These are phyloP conservation scores for Erigeron canadensis DNA, from an alignment of 129 eudicot species.

Conservation along the genomic window DNA sequence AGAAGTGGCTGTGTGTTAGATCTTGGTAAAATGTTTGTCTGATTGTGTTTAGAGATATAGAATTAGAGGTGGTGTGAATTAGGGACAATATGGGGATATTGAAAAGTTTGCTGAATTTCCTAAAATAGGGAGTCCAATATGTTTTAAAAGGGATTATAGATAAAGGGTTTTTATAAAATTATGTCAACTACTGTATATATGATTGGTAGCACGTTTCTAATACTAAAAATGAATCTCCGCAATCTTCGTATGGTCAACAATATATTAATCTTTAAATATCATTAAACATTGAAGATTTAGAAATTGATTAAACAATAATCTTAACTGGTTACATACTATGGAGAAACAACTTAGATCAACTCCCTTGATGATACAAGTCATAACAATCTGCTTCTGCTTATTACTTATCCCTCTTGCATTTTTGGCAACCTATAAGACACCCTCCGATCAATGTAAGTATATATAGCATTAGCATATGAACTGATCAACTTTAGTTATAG, in stretches of 20 bases:
- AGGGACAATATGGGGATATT: too few relatives aligned
- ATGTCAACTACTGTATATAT: not conserved
- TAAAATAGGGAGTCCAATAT: too few relatives aligned
- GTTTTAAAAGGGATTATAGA: too few relatives aligned
- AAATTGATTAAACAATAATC: not conserved
- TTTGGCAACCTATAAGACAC: not conserved
- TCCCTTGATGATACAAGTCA: too few relatives aligned
- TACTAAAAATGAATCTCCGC: not conserved
- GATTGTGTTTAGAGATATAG: too few relatives aligned
- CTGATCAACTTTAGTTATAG: not conserved
- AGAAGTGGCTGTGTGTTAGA: too few relatives aligned
- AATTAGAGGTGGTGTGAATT: too few relatives aligned
- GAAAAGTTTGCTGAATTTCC: too few relatives aligned
- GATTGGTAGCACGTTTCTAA: not conserved
- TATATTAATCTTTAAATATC: not conserved
- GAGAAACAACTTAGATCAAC: not conserved
- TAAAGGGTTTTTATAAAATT: too few relatives aligned
- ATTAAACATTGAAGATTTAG: not conserved
- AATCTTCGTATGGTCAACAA: not conserved
- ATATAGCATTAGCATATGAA: not conserved
- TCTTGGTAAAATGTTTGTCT: too few relatives aligned
- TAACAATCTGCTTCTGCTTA: not conserved
- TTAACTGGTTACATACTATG: not conserved
- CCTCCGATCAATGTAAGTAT: constrained; percentile 2
- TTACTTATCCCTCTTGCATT: constrained; percentile 8